Base-by-base conservation (phyloP, 345 rosid genomes). In the Lagerstroemia speciosa region DNA sequence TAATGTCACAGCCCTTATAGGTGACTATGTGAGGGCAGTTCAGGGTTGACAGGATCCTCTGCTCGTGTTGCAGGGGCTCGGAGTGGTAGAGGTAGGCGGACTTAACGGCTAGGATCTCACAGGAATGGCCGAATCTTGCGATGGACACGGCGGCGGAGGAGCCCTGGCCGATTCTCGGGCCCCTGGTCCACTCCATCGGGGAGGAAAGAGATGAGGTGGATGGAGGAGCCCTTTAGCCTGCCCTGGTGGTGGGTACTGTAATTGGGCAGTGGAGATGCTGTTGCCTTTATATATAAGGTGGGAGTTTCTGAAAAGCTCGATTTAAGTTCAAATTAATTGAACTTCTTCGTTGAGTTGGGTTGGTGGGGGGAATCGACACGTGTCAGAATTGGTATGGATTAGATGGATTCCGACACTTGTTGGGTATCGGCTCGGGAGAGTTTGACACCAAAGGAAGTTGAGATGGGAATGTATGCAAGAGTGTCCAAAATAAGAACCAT, bases 131-230 rank as follows among this genome's bases (percentile, higher is more conserved):
- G 45, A 65, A 69, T 24, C 82, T 74, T 71, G 90, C 90, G 55
- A 82, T 62, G 75, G 78, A 85, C 63, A 89, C 97, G 77, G 87
- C 75, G 79, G 97, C 95, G 1, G 93, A 78, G 32, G 95, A 86
- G 83, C 93, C 91, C 31, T 69, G 82, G 79, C 97, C 95, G 64
- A 89, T 72, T 71, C 76, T 61, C 69, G 62, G 81, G 70, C 93
- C 89, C 75, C 88, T 83, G 30, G 83, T 89, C 95, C 97, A 91
- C 67, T 76, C 80, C 91, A 85, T 89, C 67, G 67, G 30, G 36
- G 45, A 19, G 24, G 29, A 29, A 37, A 65, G 38, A 65, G 27
- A 3, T 8, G 38, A 12, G 36, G 20, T 36, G 40, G 46, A n/a
- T 22, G 57, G 70, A 45, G 60, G 70, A 7, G 60, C 30, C n/a